Base-by-base conservation (phyloP, 768 basidiomycete species). In the Podaxis mareebaensis region DNA sequence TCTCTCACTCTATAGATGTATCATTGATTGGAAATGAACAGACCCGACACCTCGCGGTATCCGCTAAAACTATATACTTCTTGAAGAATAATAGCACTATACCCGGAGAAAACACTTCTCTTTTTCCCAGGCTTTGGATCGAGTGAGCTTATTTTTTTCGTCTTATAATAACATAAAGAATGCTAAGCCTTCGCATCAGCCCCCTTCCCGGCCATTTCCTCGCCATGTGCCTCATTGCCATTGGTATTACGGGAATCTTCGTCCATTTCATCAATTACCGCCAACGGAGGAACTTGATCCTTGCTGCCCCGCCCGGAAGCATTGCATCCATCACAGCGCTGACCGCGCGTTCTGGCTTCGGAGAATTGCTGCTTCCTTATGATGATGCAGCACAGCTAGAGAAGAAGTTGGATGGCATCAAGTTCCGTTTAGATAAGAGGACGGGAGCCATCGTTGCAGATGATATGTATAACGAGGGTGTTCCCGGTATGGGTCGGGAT, bases 401-500 rank as follows among this genome's bases (percentile, higher is more conserved):
- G 51, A 70, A 75, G 64, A 87, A 84, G 64, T 73, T 90, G 36
- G 72, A 74, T 13, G 83, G 81, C 0, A 67, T 89, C 55, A 73
- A 72, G 15, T 90, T 89, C 75, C 69, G 79, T 44, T 66, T 89
- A 51, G 88, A 90, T 69, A 73, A 69, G 60, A 75, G 82, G 38
- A 88, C 87, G 0, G 88, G 88, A 38, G 87, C 85, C 3, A 84
- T 90, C 52, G 69, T 89, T 11, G 86, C 84, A 0, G 83, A 86
- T 56, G 84, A 85, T 58, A 74, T 78, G 46, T 71, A 67, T 10
- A 33, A 10, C 26, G 68, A 70, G 24, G 73, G 69, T 33, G 58
- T 70, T 46, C 63, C 36, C 44, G 70, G 65, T 3, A 69, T 71
- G 66, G 76, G 75, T 11, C 64, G 67, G 28, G 78, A 81, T 51